phyloP scores from a whole-genome alignment of 805 yeast species.

The Kockiozyma suomiensis region DNA sequence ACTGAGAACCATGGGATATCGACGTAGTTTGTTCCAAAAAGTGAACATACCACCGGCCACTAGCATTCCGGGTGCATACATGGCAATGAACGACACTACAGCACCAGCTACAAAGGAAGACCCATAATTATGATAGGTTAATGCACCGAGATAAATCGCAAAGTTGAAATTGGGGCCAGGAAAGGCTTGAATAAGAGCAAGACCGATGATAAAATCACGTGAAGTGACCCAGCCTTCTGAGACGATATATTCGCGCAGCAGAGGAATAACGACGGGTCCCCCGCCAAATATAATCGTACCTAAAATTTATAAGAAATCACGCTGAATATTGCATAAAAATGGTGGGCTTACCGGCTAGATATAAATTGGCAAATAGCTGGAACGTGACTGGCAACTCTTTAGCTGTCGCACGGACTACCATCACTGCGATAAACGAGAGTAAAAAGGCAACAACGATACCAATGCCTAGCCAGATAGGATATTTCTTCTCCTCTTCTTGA shows the following conservation, averaged over 20 bases:
- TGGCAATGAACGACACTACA: constrained; percentile 25
- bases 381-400: constrained; percentile 20
- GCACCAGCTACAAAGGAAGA: constrained; percentile 18
- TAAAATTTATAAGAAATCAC: neutral
- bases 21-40: constrained; percentile 31
- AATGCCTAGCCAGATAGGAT: constrained; percentile 24
- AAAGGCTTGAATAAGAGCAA: constrained; percentile 30
- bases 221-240: constrained; percentile 30
- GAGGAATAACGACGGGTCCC: constrained; percentile 32
- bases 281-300: constrained; percentile 33
- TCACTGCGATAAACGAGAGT: constrained; percentile 20
- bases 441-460: constrained; percentile 17
- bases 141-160: constrained; percentile 30
- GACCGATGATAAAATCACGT: constrained; percentile 30
- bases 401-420: constrained; percentile 22
- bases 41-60: constrained; percentile 33
- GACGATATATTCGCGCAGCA: constrained; percentile 29
- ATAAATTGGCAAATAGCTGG: constrained; percentile 22
- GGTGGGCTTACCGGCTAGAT: constrained; percentile 20
- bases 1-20: constrained; percentile 12
- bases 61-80: constrained; percentile 30
- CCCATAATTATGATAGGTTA: constrained; percentile 27
- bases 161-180: constrained; percentile 33
- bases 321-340: neutral
- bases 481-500: constrained; percentile 7